Base-by-base conservation (phyloP, 192 early-diverging fungal genomes). In the Podila epigama region DNA sequence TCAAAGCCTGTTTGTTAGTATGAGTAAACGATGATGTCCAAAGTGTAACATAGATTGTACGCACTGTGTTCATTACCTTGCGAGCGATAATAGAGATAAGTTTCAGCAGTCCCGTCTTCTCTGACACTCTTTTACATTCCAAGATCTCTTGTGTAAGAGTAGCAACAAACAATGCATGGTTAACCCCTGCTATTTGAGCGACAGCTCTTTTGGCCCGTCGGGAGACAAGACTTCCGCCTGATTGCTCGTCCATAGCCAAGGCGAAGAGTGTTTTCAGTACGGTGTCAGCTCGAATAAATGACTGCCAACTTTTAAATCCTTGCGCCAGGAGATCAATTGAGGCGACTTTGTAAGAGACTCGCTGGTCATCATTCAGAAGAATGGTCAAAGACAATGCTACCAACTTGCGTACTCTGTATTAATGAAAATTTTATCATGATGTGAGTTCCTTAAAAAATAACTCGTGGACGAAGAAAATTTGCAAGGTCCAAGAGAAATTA, bases 231-330 rank as follows among this genome's bases (percentile, higher is more conserved):
- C 70, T 62, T 31, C 60, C 72, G 22, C 44, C 66, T 1, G 82
- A 9, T 10, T 79, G 75, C 12, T 68, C 37, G 37, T 87, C 84
- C 35, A 77, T 75, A 0, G 88, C 82, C 62, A 89, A 83, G 2
- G 68, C 44, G 60, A 94, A 89, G 0, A 95, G 51, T 1, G 84
- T 87, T 4, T 86, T 75, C 0, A 95, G 69, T 2, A 94, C 84
- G 7, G 73, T 79, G 12, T 89, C 70, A 0, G 88, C 85, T 61
- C 93, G 81, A 32, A 83, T 84, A 67, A 89, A 90, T 7, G 92
- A 82, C 51, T 95, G 92, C 92, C 92, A 95, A 0, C 79, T 77
- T 35, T 81, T 42, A 79, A 93, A 95, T 6, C 93, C 94, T 42
- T 84, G 80, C 1, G 89, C 89, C 1, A 95, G 60, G 4, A 96